Conservation (phyloP, 805 yeast genomes). For the Lipomyces starkeyi region DNA sequence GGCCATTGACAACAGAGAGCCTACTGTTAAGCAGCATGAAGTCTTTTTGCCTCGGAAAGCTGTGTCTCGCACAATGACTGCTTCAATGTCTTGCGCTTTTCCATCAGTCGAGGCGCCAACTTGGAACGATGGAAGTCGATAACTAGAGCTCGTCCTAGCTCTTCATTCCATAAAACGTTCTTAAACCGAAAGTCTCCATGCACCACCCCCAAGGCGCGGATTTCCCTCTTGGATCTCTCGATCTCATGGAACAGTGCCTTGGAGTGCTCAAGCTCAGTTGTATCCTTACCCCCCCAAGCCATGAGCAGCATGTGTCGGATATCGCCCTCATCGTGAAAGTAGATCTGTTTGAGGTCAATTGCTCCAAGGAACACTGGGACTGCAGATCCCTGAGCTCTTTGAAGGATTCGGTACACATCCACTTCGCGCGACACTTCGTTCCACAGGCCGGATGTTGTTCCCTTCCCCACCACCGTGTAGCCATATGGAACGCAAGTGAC, state of each 20-base stretch:
- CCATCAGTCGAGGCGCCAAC: no score
- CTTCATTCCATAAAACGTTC: background rate
- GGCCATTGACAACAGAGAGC: no score
- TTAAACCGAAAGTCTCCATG: no score
- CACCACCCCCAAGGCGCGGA: no score
- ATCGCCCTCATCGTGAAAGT: background rate
- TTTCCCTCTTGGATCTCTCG: no score
- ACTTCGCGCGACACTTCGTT: conserved; percentile 4
- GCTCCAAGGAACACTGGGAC: conserved; percentile 2
- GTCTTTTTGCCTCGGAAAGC: no score
- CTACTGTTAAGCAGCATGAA: no score
- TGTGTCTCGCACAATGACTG: no score
- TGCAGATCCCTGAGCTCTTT: background rate
- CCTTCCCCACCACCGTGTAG: conserved; percentile 8
- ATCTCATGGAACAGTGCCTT: background rate
- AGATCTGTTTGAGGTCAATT: background rate
- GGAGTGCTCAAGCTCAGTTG: background rate
- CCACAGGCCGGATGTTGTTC: conserved; percentile 4
- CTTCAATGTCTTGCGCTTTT: no score
- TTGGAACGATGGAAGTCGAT: background rate
- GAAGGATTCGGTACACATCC: background rate
- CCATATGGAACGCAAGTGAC: conserved; percentile 8
- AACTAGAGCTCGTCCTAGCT: background rate
- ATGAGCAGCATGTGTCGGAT: conserved; percentile 6
- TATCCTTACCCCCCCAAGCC: background rate